These are phyloP conservation scores for Saccharomyces hybrid DNA, from an alignment of 1,139 yeast species.

Conservation along the genomic window DNA sequence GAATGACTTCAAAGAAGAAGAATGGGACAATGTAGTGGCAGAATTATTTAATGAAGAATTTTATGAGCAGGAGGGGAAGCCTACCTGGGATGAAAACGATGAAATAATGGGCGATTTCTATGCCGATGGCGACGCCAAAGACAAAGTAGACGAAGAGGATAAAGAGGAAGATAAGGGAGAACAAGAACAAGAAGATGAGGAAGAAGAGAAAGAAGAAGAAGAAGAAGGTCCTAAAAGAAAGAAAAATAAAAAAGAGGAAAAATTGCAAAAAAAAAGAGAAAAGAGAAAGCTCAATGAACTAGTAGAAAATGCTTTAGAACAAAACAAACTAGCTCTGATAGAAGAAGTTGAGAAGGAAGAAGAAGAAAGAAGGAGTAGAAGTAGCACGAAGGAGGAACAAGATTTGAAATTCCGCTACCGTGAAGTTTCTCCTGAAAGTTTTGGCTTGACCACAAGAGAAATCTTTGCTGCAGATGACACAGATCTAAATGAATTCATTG, in stretches of 20 bases:
- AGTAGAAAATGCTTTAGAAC: slow-evolving; percentile 66
- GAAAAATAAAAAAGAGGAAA: slow-evolving; percentile 46
- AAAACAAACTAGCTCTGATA: slow-evolving; percentile 41
- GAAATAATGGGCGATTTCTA: slow-evolving; percentile 37
- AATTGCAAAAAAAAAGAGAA: slow-evolving; percentile 55
- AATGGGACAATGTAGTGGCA: slow-evolving; percentile 86
- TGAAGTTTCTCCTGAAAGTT: slow-evolving; percentile 91
- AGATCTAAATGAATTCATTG: slow-evolving; percentile 73
- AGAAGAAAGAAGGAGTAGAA: slow-evolving; percentile 42
- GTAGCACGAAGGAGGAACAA: slow-evolving; percentile 35
- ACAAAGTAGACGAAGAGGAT: slow-evolving; percentile 17
- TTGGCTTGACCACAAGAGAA: slow-evolving; percentile 79
- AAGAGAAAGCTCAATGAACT: slow-evolving; percentile 53
- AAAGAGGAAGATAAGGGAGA: slow-evolving; percentile 27
- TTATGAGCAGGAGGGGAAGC: slow-evolving; percentile 53
- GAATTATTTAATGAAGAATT: slow-evolving; percentile 79
- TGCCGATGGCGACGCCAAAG: slow-evolving; percentile 15
- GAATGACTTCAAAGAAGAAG: slow-evolving; percentile 83
- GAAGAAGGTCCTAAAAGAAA: slow-evolving; percentile 38
- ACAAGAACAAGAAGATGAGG: slow-evolving; percentile 19
- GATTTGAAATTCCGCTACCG: slow-evolving; percentile 69
- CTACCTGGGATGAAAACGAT: slow-evolving; percentile 49
- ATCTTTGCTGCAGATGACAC: slow-evolving; percentile 84
- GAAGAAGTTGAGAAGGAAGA: slow-evolving; percentile 60
- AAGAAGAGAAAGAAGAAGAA: slow-evolving; percentile 33